These are phyloP conservation scores for Globisporangium spiculum DNA, from an alignment of 352 stramenopile species.

Conservation along the genomic window DNA sequence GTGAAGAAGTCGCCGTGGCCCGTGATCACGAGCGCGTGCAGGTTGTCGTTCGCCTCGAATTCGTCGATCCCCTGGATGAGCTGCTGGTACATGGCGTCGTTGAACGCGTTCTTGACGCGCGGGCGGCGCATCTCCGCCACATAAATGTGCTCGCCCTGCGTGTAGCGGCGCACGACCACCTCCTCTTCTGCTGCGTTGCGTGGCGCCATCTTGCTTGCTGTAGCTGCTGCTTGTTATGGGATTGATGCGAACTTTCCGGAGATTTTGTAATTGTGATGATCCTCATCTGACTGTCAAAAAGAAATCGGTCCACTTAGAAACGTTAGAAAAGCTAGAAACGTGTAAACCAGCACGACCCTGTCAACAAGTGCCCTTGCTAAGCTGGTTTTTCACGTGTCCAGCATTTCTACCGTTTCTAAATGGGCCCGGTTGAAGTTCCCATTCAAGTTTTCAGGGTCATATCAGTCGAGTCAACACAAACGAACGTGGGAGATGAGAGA, in stretches of 20 bases:
- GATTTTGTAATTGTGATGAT: background rate
- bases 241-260: background rate
- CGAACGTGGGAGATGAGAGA: too few species aligned
- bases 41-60: slow-evolving; percentile 53
- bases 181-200: slow-evolving; percentile 5
- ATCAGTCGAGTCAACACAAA: too few species aligned
- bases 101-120: slow-evolving; percentile 89
- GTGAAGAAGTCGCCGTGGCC: slow-evolving; percentile 91
- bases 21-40: slow-evolving; percentile 88
- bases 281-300: background rate
- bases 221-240: background rate
- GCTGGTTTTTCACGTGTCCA: too few species aligned
- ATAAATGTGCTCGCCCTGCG: slow-evolving; percentile 53
- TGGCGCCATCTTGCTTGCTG: background rate
- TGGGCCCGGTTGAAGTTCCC: too few species aligned
- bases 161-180: slow-evolving; percentile 40
- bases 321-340: too few species aligned
- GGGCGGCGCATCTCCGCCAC: slow-evolving; percentile 77
- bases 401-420: too few species aligned
- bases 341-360: too few species aligned
- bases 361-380: too few species aligned
- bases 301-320: background rate
- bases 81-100: slow-evolving; percentile 83
- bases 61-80: slow-evolving; percentile 69
- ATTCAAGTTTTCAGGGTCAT: too few species aligned